These are phyloP conservation scores for Paecilomyces sp. DNA, from an alignment of 2,329 filamentous ascomycete genomes.

Conservation along the genomic window DNA sequence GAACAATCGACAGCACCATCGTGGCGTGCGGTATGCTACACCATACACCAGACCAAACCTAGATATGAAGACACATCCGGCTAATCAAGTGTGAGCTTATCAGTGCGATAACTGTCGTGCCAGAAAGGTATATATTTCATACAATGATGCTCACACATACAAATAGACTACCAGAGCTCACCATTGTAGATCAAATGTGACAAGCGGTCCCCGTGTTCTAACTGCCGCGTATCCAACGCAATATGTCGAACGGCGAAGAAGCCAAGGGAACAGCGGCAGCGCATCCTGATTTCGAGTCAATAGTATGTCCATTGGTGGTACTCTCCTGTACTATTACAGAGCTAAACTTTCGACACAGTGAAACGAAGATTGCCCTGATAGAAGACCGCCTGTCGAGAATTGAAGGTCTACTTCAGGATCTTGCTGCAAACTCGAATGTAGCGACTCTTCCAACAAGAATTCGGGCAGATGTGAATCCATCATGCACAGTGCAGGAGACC, in stretches of 20 bases:
- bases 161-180: not conserved
- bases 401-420: slow-evolving; percentile 34
- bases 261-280: slow-evolving; percentile 27
- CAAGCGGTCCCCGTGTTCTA: slow-evolving; percentile 34
- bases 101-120: slow-evolving; percentile 11
- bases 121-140: slow-evolving; percentile 6
- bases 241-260: slow-evolving; percentile 31
- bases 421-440: slow-evolving; percentile 21
- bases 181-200: slow-evolving; percentile 32
- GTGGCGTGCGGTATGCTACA: slow-evolving; percentile 5
- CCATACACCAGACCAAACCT: not conserved
- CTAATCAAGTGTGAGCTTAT: not conserved
- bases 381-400: slow-evolving; percentile 45
- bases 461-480: not conserved
- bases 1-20: not conserved
- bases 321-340: not conserved
- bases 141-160: not conserved
- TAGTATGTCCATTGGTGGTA: slow-evolving; percentile 24
- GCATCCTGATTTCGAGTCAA: slow-evolving; percentile 35
- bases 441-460: slow-evolving; percentile 1
- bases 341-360: slow-evolving; percentile 25
- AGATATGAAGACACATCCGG: not conserved
- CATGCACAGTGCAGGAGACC: slow-evolving; percentile 9
- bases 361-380: slow-evolving; percentile 48
- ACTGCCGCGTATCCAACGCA: slow-evolving; percentile 30